These are phyloP conservation scores for Globisporangium recalcitrans DNA, from an alignment of 352 stramenopile genomes.

Conservation along the genomic window DNA sequence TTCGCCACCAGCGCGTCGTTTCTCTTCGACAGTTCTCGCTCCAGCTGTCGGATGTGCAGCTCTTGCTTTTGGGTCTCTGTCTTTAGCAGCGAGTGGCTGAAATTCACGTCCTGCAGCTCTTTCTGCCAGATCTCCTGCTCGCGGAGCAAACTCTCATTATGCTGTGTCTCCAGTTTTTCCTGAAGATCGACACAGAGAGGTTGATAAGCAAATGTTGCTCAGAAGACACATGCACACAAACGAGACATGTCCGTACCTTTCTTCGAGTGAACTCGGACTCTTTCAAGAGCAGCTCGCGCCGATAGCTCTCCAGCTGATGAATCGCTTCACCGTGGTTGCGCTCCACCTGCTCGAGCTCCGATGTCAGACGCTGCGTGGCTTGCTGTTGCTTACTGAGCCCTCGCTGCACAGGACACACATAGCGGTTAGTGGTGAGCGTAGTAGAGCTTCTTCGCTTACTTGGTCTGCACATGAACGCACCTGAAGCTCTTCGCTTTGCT, in stretches of 20 bases:
- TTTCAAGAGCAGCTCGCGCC: conserved; percentile 32
- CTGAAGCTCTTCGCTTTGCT: conserved; percentile 34
- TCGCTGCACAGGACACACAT: conserved; percentile 13
- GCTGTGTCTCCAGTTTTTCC: conserved; percentile 32
- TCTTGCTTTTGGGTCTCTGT: conserved; percentile 57
- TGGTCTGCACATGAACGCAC: conserved; percentile 8
- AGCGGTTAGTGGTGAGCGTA: neutral
- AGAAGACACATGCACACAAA: too few relatives aligned
- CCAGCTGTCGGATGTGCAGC: conserved; percentile 47
- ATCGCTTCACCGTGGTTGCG: conserved; percentile 22
- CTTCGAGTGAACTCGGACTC: conserved; percentile 23
- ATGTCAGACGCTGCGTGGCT: conserved; percentile 14
- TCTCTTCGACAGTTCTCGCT: conserved; percentile 51
- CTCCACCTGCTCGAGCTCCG: conserved; percentile 27
- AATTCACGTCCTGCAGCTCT: conserved; percentile 46
- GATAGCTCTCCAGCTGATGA: conserved; percentile 34
- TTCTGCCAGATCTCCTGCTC: conserved; percentile 57
- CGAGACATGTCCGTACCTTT: conserved; percentile 11
- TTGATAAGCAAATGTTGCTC: too few relatives aligned
- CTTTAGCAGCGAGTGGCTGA: conserved; percentile 45
- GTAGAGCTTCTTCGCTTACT: neutral
- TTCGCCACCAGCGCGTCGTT: conserved; percentile 34
- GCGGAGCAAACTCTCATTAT: conserved; percentile 27
- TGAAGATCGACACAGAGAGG: neutral
- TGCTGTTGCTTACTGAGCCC: conserved; percentile 17